phyloP scores from a whole-genome alignment of 768 basidiomycete species.

The Suillus brevipes region DNA sequence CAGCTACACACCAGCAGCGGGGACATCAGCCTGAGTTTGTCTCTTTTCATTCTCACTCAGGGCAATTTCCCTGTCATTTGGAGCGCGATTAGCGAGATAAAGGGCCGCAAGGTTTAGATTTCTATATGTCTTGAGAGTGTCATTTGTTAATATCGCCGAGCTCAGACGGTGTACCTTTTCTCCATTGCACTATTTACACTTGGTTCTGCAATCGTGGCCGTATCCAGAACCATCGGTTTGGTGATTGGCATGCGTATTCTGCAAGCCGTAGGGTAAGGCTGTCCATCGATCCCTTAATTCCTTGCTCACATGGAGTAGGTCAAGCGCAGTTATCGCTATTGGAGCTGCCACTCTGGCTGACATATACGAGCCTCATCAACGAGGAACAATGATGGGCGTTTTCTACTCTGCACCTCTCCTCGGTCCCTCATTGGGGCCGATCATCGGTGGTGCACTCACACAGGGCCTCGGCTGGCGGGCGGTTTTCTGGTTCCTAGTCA shows the following conservation, averaged over 20 bases:
- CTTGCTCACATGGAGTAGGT: conserved; percentile 35
- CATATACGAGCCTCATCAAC: conserved; percentile 73
- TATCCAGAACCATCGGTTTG: conserved; percentile 53
- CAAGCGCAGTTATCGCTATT: conserved; percentile 67
- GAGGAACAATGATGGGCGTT: conserved; percentile 82
- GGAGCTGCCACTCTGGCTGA: conserved; percentile 81
- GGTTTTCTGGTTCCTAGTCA: conserved; percentile 80
- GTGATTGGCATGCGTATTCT: conserved; percentile 69
- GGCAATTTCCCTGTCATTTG: conserved; percentile 68
- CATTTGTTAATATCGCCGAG: not conserved
- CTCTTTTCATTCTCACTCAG: conserved; percentile 70
- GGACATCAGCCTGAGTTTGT: conserved; percentile 67
- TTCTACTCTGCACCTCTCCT: conserved; percentile 82
- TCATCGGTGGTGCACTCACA: conserved; percentile 69
- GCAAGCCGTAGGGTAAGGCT: conserved; percentile 58
- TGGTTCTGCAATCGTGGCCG: conserved; percentile 59
- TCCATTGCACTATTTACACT: conserved; percentile 55
- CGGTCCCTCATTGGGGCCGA: conserved; percentile 65
- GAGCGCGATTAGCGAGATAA: conserved; percentile 73
- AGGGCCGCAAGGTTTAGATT: conserved; percentile 61
- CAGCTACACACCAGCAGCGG: conserved; percentile 60
- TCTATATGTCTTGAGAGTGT: not conserved
- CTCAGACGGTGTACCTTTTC: conserved; percentile 54
- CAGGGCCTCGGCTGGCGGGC: conserved; percentile 76
- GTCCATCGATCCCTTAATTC: too few relatives aligned